Evolutionary conservation across 1,284 basidiomycete genomes (phyloP).

Genomic region (Fomitopsis schrenkii): DNA sequence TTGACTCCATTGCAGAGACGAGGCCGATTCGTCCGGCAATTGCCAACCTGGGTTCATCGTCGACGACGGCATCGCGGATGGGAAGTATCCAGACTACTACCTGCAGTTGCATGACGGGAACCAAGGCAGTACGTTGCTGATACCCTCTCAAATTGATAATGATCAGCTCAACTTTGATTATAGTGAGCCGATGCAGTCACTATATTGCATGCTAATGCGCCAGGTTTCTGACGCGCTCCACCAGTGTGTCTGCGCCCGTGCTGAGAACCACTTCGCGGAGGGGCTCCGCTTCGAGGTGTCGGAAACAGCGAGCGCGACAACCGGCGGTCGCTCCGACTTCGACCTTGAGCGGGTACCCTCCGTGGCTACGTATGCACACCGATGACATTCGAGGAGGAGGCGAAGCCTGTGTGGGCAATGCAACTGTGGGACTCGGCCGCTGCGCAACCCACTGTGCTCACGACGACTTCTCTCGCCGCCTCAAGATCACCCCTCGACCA

Average conservation of each 20-base stretch:
- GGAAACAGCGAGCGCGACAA: slow-evolving; percentile 24
- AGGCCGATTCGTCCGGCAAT: slow-evolving; percentile 31
- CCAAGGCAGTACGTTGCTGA: slow-evolving; percentile 26
- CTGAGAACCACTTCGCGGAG: slow-evolving; percentile 40
- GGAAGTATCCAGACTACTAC: slow-evolving; percentile 49
- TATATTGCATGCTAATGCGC: slow-evolving; percentile 56
- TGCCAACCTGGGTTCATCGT: slow-evolving; percentile 46
- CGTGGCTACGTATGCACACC: too few species aligned
- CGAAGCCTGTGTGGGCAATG: too few species aligned
- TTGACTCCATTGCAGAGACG: slow-evolving; percentile 3
- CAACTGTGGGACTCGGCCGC: too few species aligned
- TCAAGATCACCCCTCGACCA: too few species aligned
- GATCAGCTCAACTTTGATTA: not conserved
- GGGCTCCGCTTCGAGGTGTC: slow-evolving; percentile 30
- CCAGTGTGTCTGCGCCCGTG: slow-evolving; percentile 50
- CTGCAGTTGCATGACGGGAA: slow-evolving; percentile 47
- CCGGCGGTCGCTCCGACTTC: slow-evolving; percentile 22
- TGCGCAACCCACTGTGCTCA: too few species aligned
- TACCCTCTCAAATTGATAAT: not conserved
- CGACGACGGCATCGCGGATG: slow-evolving; percentile 39
- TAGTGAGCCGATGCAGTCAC: slow-evolving; percentile 50
- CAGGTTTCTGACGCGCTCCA: slow-evolving; percentile 12
- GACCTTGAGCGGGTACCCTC: slow-evolving; percentile 31
- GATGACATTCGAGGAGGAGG: too few species aligned
- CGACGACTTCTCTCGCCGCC: too few species aligned